Conservation (phyloP, 2,329 filamentous ascomycete genomes). For the Monilinia fructicola region DNA sequence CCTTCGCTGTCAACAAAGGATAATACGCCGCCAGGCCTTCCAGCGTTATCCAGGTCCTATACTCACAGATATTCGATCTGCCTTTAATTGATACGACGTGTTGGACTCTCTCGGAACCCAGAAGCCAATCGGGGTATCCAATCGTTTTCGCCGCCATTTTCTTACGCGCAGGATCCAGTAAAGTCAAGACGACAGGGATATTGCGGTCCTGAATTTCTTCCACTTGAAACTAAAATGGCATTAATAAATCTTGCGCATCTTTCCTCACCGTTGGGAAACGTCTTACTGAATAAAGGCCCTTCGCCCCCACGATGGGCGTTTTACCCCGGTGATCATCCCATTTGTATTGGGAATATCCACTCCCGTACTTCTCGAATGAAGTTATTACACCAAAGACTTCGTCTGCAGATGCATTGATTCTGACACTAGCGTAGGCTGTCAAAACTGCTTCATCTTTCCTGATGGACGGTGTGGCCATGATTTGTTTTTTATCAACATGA, state of each 20-base stretch:
- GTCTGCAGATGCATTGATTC: conserved; percentile 29
- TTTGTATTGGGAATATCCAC: conserved; percentile 27
- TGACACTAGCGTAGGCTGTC: conserved; percentile 28
- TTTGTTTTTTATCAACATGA: conserved; percentile 18
- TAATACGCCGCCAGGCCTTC: conserved; percentile 32
- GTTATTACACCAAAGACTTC: conserved; percentile 29
- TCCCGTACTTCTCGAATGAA: conserved; percentile 28
- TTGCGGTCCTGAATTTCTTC: conserved; percentile 11
- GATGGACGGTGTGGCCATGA: conserved; percentile 28
- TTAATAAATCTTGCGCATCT: not conserved
- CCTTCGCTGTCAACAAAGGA: conserved; percentile 27
- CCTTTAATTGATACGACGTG: conserved; percentile 30
- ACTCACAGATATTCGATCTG: conserved; percentile 29
- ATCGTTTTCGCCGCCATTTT: conserved; percentile 26
- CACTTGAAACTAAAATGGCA: conserved; percentile 5
- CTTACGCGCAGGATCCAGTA: conserved; percentile 29
- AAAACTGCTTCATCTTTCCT: conserved; percentile 25
- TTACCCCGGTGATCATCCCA: conserved; percentile 27
- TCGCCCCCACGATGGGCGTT: conserved; percentile 27
- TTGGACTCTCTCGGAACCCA: conserved; percentile 30
- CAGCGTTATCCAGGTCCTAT: conserved; percentile 30
- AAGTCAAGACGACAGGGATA: conserved; percentile 24
- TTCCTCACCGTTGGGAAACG: not conserved
- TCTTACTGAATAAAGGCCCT: conserved; percentile 28
- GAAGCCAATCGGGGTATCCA: conserved; percentile 29